Conservation (phyloP, 306 rosid genomes). For the Prunus campanulata region DNA sequence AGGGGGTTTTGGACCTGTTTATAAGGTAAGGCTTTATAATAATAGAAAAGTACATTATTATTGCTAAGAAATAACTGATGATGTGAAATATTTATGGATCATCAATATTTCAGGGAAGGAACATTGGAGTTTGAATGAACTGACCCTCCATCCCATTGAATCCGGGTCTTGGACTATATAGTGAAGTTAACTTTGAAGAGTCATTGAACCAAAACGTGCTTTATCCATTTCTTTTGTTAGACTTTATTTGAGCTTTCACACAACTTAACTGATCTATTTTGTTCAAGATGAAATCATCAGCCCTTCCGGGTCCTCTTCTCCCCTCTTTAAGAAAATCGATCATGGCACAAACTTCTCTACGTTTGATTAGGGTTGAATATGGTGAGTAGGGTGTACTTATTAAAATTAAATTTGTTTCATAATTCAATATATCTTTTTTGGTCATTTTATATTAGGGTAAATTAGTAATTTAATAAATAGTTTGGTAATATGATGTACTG, state of each 20-base stretch:
- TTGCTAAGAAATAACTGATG: too few relatives aligned
- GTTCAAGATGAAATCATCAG: constrained; percentile 9
- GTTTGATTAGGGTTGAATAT: too few relatives aligned
- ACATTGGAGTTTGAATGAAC: neutral
- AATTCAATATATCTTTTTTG: too few relatives aligned
- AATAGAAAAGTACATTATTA: neutral
- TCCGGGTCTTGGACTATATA: constrained; percentile 6
- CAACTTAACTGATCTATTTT: constrained; percentile 1
- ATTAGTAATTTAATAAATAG: too few relatives aligned
- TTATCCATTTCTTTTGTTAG: neutral
- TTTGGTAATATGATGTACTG: too few relatives aligned
- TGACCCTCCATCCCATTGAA: constrained; percentile 59
- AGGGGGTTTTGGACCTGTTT: constrained; percentile 12
- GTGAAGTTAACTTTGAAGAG: constrained; percentile 5
- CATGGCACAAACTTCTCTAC: too few relatives aligned
- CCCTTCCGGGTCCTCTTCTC: neutral
- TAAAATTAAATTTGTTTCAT: too few relatives aligned
- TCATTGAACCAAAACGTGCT: constrained; percentile 9
- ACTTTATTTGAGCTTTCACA: constrained; percentile 12
- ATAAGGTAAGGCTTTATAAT: neutral
- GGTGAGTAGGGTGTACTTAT: too few relatives aligned
- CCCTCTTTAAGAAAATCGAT: constrained; percentile 5
- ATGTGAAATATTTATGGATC: neutral
- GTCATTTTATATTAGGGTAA: too few relatives aligned
- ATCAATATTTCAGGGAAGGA: constrained; percentile 1